Percentiles rank a stretch among this genome's conserved stretches.
phyloP scores from a whole-genome alignment of 1,284 basidiomycete genomes.

The Puccinia novopanici region DNA sequence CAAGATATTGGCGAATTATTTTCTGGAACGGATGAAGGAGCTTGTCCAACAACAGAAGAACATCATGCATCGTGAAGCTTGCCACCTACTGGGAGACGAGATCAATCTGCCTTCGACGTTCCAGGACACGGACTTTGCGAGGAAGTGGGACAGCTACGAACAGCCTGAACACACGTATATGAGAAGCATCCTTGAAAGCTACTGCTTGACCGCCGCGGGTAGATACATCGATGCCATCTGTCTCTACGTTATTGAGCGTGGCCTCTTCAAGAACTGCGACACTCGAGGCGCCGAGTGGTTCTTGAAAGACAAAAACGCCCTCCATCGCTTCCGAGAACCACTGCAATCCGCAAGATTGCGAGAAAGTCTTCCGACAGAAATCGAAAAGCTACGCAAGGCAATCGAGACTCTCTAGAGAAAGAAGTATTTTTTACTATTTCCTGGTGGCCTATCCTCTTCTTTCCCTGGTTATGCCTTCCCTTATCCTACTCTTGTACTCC shows the following conservation, averaged over 20 bases:
- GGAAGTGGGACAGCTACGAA: background rate
- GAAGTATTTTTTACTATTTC: too few species aligned
- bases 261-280: constrained; percentile 8
- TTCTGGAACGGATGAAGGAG: background rate
- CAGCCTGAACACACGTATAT: background rate
- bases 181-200: background rate
- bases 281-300: background rate
- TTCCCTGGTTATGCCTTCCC: too few species aligned
- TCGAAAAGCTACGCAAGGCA: background rate
- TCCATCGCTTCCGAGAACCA: constrained; percentile 9
- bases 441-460: too few species aligned
- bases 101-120: background rate
- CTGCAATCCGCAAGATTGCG: background rate
- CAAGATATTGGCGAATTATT: background rate
- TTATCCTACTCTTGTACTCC: too few species aligned
- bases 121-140: background rate
- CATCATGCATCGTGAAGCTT: background rate
- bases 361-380: background rate
- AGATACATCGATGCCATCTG: constrained; percentile 9
- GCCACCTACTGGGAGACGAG: background rate
- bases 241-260: constrained; percentile 1
- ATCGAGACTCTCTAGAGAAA: background rate
- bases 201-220: background rate
- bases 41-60: background rate
- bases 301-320: background rate